These are phyloP conservation scores for Amphicarpaea edgeworthii DNA, from an alignment of 306 rosid species.

Conservation along the genomic window DNA sequence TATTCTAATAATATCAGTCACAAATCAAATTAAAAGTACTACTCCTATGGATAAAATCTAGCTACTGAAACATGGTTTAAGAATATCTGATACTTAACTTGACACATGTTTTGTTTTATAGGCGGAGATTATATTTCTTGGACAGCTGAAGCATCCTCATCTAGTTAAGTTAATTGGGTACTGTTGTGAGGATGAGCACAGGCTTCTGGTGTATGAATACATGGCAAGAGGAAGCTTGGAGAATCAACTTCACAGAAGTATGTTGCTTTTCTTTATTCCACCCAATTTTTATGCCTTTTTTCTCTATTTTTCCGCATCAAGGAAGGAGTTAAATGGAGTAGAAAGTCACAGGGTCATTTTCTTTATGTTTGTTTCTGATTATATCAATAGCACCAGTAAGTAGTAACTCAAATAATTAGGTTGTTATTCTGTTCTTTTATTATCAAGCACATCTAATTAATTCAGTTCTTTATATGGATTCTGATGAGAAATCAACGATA, in stretches of 20 bases:
- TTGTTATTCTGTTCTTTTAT: background rate
- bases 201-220: constrained; percentile 81
- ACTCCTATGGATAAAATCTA: background rate
- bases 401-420: constrained; percentile 4
- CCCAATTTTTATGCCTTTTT: background rate
- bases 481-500: background rate
- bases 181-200: constrained; percentile 75
- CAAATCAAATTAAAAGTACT: constrained; percentile 6
- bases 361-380: background rate
- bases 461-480: constrained; percentile 2
- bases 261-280: constrained; percentile 35
- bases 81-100: constrained; percentile 23
- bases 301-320: background rate
- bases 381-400: background rate
- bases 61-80: background rate
- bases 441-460: background rate
- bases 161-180: constrained; percentile 84
- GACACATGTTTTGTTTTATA: constrained; percentile 40
- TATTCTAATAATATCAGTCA: background rate
- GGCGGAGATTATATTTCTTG: constrained; percentile 86
- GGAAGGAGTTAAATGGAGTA: background rate
- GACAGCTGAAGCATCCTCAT: constrained; percentile 80
- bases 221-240: constrained; percentile 83
- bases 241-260: constrained; percentile 75
- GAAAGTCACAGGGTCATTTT: background rate